Conservation (phyloP, 257 asterid species). For the Petunia secreta region DNA sequence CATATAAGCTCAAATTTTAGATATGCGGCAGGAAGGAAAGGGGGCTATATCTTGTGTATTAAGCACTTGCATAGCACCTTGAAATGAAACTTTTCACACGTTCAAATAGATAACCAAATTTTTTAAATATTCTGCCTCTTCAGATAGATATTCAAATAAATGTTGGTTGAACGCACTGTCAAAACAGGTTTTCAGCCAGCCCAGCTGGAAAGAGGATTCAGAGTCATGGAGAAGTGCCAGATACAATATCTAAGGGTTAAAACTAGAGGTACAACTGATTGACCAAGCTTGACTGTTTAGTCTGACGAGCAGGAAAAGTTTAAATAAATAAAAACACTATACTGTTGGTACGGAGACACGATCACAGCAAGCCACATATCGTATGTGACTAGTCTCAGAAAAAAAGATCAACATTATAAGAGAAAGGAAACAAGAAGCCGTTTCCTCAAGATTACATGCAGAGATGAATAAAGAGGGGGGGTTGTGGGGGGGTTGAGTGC, state of each 20-base stretch:
- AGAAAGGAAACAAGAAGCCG: not conserved
- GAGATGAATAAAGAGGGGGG: not conserved
- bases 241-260: not conserved
- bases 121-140: not conserved
- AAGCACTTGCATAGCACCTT: not conserved
- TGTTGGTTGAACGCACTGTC: slow-evolving; percentile 4
- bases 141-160: not conserved
- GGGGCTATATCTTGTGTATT: not conserved
- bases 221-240: not conserved
- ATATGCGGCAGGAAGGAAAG: not conserved
- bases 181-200: slow-evolving; percentile 3
- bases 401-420: not conserved
- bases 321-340: not conserved
- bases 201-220: not conserved
- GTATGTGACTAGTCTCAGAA: not conserved
- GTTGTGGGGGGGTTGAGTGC: too few species aligned
- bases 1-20: not conserved
- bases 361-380: not conserved
- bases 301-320: slow-evolving; percentile 8
- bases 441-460: not conserved
- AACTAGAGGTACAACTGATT: slow-evolving; percentile 5
- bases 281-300: not conserved
- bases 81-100: not conserved
- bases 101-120: not conserved
- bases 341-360: not conserved